These are phyloP conservation scores for Rickenella mellea DNA, from an alignment of 768 basidiomycete genomes.

Conservation along the genomic window DNA sequence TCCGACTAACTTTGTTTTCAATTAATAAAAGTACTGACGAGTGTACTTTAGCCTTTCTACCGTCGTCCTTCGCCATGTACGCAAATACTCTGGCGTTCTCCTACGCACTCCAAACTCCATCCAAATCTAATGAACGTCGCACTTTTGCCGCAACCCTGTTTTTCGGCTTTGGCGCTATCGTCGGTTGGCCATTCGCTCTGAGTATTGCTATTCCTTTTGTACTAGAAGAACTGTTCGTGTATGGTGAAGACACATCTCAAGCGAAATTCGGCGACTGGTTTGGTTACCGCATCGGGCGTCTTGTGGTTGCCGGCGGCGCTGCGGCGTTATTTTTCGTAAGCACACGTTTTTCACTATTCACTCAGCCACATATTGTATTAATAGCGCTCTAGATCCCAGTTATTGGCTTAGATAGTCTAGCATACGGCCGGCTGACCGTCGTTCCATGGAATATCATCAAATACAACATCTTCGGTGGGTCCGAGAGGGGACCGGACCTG, in stretches of 20 bases:
- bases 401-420: constrained; percentile 71
- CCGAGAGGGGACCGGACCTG: constrained; percentile 76
- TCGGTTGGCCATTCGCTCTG: constrained; percentile 97
- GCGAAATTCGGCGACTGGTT: constrained; percentile 44
- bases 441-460: constrained; percentile 90
- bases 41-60: constrained; percentile 65
- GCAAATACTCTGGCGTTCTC: constrained; percentile 72
- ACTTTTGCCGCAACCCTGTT: constrained; percentile 56
- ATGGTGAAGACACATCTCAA: constrained; percentile 56
- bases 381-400: constrained; percentile 61
- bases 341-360: constrained; percentile 1
- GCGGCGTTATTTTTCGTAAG: constrained; percentile 60
- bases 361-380: constrained; percentile 3
- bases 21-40: constrained; percentile 5
- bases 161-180: constrained; percentile 75
- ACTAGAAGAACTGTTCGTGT: constrained; percentile 79
- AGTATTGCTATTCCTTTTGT: constrained; percentile 84
- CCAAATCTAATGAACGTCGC: constrained; percentile 38
- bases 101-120: constrained; percentile 52
- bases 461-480: constrained; percentile 86
- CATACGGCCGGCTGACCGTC: constrained; percentile 70
- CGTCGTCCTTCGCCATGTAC: constrained; percentile 95
- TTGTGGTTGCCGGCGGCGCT: constrained; percentile 41
- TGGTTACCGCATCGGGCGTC: constrained; percentile 46
- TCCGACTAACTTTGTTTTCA: constrained; percentile 11